Percentiles rank a stretch among this genome's conserved stretches.
Conservation (phyloP, 176 grass and related monocot genomes). For the Oryza officinalis region DNA sequence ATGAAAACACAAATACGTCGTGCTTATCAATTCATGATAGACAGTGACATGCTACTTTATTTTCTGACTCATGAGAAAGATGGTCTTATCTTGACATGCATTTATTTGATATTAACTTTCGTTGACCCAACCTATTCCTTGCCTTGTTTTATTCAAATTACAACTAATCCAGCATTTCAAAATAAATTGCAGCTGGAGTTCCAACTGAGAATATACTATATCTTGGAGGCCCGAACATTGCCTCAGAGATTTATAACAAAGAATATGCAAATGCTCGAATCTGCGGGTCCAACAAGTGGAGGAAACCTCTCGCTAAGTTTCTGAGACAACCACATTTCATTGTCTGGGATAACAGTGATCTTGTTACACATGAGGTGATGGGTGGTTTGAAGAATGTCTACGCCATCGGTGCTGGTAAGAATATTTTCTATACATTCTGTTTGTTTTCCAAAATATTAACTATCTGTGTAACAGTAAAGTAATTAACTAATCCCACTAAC, state of each 20-base stretch:
- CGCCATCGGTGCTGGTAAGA: slow-evolving; percentile 93
- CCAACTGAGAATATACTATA: slow-evolving; percentile 98
- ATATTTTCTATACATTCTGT: background rate
- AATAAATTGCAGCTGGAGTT: slow-evolving; percentile 73
- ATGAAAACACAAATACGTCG: background rate
- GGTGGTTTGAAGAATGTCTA: slow-evolving; percentile 96
- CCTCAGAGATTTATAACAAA: slow-evolving; percentile 99
- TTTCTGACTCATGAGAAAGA: background rate
- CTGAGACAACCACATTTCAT: slow-evolving; percentile 97
- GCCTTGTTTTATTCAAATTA: background rate
- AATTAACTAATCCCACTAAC: background rate
- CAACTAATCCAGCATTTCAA: background rate
- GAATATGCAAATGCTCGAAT: slow-evolving; percentile 98
- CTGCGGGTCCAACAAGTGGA: slow-evolving; percentile 87
- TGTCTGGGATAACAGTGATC: slow-evolving; percentile 97
- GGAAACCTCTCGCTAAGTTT: slow-evolving; percentile 86
- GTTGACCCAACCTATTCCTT: background rate
- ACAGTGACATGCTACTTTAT: slow-evolving; percentile 22
- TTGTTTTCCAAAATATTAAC: background rate
- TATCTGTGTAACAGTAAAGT: background rate
- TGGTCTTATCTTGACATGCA: slow-evolving; percentile 29
- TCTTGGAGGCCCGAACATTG: slow-evolving; percentile 96
- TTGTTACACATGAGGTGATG: slow-evolving; percentile 99
- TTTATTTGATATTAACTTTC: background rate
- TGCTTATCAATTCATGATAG: slow-evolving; percentile 14